Percentiles rank a stretch among this genome's conserved stretches.
These are phyloP conservation scores for Zygotorulaspora florentina DNA, from an alignment of 805 yeast species.

Conservation along the genomic window DNA sequence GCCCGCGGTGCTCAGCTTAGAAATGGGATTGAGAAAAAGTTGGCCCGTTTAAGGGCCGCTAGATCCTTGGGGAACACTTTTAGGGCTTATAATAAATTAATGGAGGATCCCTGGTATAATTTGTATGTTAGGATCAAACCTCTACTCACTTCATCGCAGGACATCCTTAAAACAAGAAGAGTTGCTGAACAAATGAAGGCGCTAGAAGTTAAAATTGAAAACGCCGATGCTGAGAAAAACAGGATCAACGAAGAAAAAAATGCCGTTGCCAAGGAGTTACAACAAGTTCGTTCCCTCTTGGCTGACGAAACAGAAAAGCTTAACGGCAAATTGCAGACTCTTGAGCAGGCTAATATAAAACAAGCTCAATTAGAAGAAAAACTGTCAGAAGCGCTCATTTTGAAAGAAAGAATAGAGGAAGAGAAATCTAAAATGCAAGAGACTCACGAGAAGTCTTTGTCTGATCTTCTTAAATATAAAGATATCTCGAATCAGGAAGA, in stretches of 20 bases:
- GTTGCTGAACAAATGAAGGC: conserved; percentile 52
- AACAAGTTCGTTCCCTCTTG: conserved; percentile 32
- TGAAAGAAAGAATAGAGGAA: conserved; percentile 26
- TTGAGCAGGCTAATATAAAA: conserved; percentile 42
- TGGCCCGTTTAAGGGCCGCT: conserved; percentile 67
- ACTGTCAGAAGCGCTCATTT: conserved; percentile 17
- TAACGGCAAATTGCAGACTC: conserved; percentile 42
- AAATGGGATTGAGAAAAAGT: conserved; percentile 39
- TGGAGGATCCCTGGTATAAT: conserved; percentile 72
- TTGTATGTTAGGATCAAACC: conserved; percentile 72
- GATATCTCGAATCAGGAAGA: conserved; percentile 39
- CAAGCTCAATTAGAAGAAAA: conserved; percentile 35
- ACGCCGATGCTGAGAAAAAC: conserved; percentile 33
- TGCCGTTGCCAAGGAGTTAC: conserved; percentile 29
- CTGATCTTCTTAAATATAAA: conserved; percentile 22
- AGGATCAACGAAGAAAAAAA: conserved; percentile 29
- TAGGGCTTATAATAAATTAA: conserved; percentile 44
- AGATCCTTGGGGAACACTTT: conserved; percentile 63
- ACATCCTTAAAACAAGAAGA: conserved; percentile 53
- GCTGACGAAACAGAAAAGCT: conserved; percentile 42
- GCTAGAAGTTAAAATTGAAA: conserved; percentile 45
- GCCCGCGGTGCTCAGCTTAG: conserved; percentile 65
- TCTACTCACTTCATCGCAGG: conserved; percentile 58
- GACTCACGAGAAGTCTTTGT: conserved; percentile 18
- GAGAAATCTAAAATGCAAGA: conserved; percentile 28